Evolutionary conservation across 2,329 filamentous ascomycete species (phyloP), one percentile per base, ranked within the genome.

Genomic region (Fusarium abutilonis): DNA sequence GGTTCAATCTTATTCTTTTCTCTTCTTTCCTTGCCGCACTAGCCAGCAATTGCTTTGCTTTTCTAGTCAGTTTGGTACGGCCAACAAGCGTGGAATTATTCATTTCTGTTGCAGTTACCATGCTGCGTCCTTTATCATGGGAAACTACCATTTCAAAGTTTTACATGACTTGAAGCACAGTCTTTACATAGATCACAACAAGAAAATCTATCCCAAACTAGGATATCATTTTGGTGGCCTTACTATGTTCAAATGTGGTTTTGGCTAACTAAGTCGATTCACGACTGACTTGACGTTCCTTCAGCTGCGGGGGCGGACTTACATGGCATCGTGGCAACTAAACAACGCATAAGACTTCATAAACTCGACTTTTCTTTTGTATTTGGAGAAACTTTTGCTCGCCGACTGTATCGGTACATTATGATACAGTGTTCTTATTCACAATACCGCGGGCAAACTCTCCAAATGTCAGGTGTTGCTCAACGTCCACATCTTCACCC

Each of bases 401-500:
- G 11, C 17, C 6, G 11, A 29, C 4, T 21, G 3, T 10, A 9
- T 2, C 1, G 11, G n/a, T 3, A 2, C 34, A 26, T 48, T 60
- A 76, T 39, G 72, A 78, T 17, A 87, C 83, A 0, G 85, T 87
- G 57, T 87, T 87, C 72, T 83, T 86, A 4, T 81, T 79, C 34
- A 87, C 83, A 46, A 87, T 81, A 0, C 83, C 83, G 48, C 84
- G 76, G 4, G 90, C 90, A 80, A 93, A 92, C 70, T 89, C 85
- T 19, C 89, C 91, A 82, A 93, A 94, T 35, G 85, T 89, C 53
- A 87, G 81, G 34, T 85, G 83, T 68, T 86, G 82, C 72, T 84
- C 80, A 55, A 86, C 82, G 71, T 94, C 91, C 13, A 94, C 89
- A 77, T 87, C 84, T 68, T 93, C 91, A 68, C 86, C 90, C 58